Percentiles rank a stretch among this genome's conserved stretches.
Evolutionary conservation across 2,329 filamentous ascomycete genomes (phyloP).

Genomic region (Esteya vermicola): DNA sequence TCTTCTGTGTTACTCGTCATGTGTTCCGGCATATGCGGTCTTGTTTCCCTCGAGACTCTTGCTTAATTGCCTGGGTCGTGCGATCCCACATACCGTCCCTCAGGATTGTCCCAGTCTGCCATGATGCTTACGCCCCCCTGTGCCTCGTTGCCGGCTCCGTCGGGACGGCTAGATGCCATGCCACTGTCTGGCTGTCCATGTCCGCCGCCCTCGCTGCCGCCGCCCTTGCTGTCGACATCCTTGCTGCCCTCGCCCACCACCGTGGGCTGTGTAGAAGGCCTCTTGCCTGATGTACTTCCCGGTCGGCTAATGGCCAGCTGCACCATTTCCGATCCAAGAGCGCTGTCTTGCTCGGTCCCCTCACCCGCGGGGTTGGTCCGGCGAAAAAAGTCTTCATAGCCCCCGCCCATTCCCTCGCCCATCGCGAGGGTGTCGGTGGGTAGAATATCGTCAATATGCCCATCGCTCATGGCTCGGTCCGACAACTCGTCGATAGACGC

Average conservation of each 20-base stretch:
- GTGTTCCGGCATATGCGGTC: too few relatives aligned
- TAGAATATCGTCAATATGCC: too few relatives aligned
- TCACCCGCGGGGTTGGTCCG: too few relatives aligned
- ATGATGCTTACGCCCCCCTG: constrained; percentile 1
- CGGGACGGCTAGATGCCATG: not conserved
- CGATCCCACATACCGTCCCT: constrained; percentile 7
- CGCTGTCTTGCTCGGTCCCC: not conserved
- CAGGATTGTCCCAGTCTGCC: constrained; percentile 12
- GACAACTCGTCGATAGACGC: constrained; percentile 23
- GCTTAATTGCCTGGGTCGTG: not conserved
- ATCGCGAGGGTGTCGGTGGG: too few relatives aligned
- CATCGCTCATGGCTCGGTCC: constrained; percentile 15
- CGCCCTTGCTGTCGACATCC: not conserved
- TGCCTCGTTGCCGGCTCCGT: not conserved
- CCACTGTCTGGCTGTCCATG: not conserved
- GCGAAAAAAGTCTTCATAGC: not conserved
- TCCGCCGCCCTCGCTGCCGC: not conserved
- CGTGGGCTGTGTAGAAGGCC: not conserved
- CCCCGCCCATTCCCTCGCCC: too few relatives aligned
- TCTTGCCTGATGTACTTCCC: not conserved
- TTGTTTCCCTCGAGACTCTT: not conserved
- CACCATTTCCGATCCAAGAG: constrained; percentile 8
- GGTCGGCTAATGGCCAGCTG: constrained; percentile 6
- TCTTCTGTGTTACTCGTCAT: too few relatives aligned
- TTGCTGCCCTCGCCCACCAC: not conserved